Conservation (phyloP, 768 basidiomycete species). For the Boletellus sp. region DNA sequence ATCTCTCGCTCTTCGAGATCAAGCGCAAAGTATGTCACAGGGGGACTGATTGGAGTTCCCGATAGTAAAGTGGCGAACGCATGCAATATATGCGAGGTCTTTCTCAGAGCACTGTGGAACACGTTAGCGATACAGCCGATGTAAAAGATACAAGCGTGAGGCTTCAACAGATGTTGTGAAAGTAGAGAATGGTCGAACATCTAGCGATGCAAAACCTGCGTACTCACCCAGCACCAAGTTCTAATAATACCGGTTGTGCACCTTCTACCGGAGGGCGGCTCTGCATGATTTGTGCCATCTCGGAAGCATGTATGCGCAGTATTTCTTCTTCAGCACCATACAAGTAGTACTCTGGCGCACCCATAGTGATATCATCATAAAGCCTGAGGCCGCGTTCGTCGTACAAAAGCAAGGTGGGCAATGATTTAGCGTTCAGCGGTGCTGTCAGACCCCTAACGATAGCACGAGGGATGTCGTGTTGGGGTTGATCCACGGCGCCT, state of each 20-base stretch:
- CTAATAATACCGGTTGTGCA: conserved; percentile 58
- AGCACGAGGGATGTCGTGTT: conserved; percentile 39
- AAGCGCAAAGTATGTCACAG: conserved; percentile 85
- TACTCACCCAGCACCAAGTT: conserved; percentile 91
- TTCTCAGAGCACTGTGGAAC: conserved; percentile 66
- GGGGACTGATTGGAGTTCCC: conserved; percentile 33
- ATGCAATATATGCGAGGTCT: conserved; percentile 80
- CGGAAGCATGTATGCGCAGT: conserved; percentile 62
- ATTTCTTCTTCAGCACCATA: conserved; percentile 88
- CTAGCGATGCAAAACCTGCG: neutral
- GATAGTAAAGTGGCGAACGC: conserved; percentile 60
- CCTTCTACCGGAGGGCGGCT: conserved; percentile 20
- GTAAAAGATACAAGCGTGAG: neutral
- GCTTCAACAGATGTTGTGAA: neutral
- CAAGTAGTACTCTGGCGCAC: conserved; percentile 82
- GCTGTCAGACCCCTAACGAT: conserved; percentile 55
- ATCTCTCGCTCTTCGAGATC: conserved; percentile 90
- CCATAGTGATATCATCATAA: conserved; percentile 82
- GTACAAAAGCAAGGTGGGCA: conserved; percentile 86
- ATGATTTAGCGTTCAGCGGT: conserved; percentile 50
- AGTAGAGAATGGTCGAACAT: neutral
- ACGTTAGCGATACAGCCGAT: conserved; percentile 8
- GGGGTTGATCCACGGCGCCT: neutral
- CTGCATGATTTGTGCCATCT: conserved; percentile 77
- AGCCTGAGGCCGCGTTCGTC: conserved; percentile 80